phyloP scores from a whole-genome alignment of 2,329 filamentous ascomycete species.

The Claviceps sp. region DNA sequence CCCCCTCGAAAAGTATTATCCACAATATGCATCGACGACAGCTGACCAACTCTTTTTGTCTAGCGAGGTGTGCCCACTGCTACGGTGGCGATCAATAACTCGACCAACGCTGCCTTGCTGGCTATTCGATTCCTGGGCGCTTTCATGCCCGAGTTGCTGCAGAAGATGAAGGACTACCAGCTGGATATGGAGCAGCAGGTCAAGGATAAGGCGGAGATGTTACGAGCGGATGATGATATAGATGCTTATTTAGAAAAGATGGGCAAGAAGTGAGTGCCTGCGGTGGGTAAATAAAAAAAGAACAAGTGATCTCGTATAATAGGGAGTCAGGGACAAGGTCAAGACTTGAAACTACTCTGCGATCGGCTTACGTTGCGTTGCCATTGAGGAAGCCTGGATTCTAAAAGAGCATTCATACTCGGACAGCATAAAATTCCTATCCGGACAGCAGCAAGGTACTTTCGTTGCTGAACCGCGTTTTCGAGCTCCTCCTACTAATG shows the following conservation, averaged over 20 bases:
- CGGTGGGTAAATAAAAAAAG: no score
- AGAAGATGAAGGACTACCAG: constrained; percentile 48
- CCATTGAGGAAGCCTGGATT: no score
- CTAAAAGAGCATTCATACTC: no score
- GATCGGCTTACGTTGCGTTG: no score
- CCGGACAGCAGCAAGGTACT: no score
- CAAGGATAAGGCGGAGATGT: constrained; percentile 42
- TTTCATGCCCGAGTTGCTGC: constrained; percentile 39
- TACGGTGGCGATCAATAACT: constrained; percentile 70
- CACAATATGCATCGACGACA: constrained; percentile 14
- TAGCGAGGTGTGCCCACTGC: constrained; percentile 54
- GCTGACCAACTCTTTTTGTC: neutral
- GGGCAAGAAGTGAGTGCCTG: constrained; percentile 13
- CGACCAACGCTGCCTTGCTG: constrained; percentile 62
- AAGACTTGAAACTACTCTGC: no score
- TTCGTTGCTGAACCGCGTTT: no score
- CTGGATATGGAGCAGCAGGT: constrained; percentile 50
- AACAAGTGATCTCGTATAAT: no score
- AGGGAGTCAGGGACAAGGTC: no score
- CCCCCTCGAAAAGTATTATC: neutral
- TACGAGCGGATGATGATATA: constrained; percentile 44
- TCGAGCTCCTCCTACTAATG: no score
- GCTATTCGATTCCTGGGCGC: constrained; percentile 54
- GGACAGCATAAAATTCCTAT: no score
- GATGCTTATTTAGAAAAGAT: constrained; percentile 36